A percentile compares a stretch with the other conserved stretches of the same genome.
These are phyloP conservation scores for Ascochyta koolunga DNA, from an alignment of 2,329 filamentous ascomycete genomes.

Conservation along the genomic window DNA sequence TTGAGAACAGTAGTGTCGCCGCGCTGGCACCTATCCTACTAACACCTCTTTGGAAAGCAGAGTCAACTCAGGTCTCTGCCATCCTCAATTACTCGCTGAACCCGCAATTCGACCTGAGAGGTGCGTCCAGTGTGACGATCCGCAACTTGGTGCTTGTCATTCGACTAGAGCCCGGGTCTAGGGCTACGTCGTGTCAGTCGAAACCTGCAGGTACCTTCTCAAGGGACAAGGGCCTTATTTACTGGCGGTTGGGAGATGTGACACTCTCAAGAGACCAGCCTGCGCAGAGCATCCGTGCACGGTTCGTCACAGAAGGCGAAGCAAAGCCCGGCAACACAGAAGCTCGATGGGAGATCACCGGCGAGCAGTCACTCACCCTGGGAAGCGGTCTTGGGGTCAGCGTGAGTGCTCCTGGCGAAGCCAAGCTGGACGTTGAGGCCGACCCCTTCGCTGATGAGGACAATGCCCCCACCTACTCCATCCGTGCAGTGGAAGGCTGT, in stretches of 20 bases:
- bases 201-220: slow-evolving; percentile 81
- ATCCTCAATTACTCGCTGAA: slow-evolving; percentile 86
- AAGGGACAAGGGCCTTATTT: slow-evolving; percentile 76
- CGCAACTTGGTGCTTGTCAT: slow-evolving; percentile 78
- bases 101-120: slow-evolving; percentile 62
- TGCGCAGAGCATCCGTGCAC: slow-evolving; percentile 79
- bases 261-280: slow-evolving; percentile 63
- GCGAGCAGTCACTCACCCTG: slow-evolving; percentile 54
- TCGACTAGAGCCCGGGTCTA: slow-evolving; percentile 68
- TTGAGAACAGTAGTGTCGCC: slow-evolving; percentile 61
- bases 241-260: slow-evolving; percentile 81
- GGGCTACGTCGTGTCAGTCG: slow-evolving; percentile 71
- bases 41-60: slow-evolving; percentile 79
- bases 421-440: slow-evolving; percentile 51
- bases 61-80: slow-evolving; percentile 83
- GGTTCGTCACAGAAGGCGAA: slow-evolving; percentile 75
- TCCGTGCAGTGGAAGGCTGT: slow-evolving; percentile 43
- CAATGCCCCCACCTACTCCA: slow-evolving; percentile 28
- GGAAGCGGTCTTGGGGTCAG: slow-evolving; percentile 69
- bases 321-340: slow-evolving; percentile 79
- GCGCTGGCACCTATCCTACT: slow-evolving; percentile 75
- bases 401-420: slow-evolving; percentile 50
- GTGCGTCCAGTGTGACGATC: slow-evolving; percentile 59
- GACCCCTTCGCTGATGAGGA: slow-evolving; percentile 75
- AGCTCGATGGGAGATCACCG: slow-evolving; percentile 76